Base-by-base conservation (phyloP, 768 basidiomycete species). In the Boletus fagicola region DNA sequence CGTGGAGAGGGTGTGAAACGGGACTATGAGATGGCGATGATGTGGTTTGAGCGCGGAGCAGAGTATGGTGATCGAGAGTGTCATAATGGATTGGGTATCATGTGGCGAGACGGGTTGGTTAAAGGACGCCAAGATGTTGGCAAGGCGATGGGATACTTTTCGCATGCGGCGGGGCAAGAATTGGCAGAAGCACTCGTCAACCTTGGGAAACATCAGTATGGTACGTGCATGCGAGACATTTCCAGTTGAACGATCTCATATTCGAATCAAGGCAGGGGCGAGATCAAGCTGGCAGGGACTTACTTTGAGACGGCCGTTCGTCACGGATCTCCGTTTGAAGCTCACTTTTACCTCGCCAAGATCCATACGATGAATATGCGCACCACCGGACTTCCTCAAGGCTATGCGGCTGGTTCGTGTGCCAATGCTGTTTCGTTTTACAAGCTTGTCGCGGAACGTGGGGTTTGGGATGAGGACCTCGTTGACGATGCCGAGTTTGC, bases 21-120 rank as follows among this genome's bases (percentile, higher is more conserved):
- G 58, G 91, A 98, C 70, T 80, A 82, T 20, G 77, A 79, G 28
- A 72, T 83, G 60, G 95, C 93, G 10, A 92, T 86, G 76, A 82
- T 95, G 77, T 99, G 97, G 97, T 95, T 95, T 63, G 91, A 94
- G 64, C 81, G 97, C 51, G 96, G 92, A 1, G 83, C 80, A 13
- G 82, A 83, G 43, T 82, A 86, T 66, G 87, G 85, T 26, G 96
- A 99, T 65, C 82, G 87, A 56, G 96, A 98, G 71, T 89, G 87
- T 61, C 85, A 88, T 57, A 98, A 97, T 66, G 90, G 87, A 0
- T 76, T 99, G 36, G 97, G 95, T 0, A 88, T 98, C 65, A 92
- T 98, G 57, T 90, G 87, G 76, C 80, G 96, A 33, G 97, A 98
- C 66, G 97, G 93, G 0, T 75, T 98, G 20, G 73, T 88, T 3